Evolutionary conservation across 306 rosid genomes (phyloP), one percentile per base, ranked within the genome.

Genomic region (Gynostemma pentaphyllum): DNA sequence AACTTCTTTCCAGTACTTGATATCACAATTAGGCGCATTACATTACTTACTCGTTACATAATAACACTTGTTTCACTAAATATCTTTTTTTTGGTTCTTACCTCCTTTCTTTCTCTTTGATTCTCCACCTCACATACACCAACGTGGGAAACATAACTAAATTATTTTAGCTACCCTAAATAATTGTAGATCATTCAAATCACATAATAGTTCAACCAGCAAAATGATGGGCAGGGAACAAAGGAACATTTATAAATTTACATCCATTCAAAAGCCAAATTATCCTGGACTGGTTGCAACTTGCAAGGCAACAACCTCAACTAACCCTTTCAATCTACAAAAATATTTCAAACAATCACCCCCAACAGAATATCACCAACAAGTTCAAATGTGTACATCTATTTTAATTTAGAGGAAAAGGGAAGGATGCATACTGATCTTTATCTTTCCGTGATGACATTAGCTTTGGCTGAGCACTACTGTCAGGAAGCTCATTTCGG

Each of bases 401-500:
- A 19, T 19, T 0, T 42, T 16, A 59, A 21, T 0, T 37, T 19
- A 11, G 47, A 19, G 47, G 15, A 36, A 59, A 30, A 6, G 14
- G 47, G 65, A 19, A 67, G 71, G 73, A 29, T 11, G 76, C 97
- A 14, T 92, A 88, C 99, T 82, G 95, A 68, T 92, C 96, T 73
- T 80, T 86, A 42, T 92, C 99, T 68, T 81, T 92, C 82, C 79
- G 83, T 80, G 83, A 64, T 2, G 97, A 79, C 96, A 86, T 81
- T 37, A 92, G 95, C 85, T 92, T 92, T 14, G 99, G 99, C 69
- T 92, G 99, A 60, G 99, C 99, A 80, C 95, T 82, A 44, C 90
- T 91, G 78, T 92, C 99, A 16, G 97, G 99, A 70, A 92, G 99
- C 70, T 92, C 99, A 74, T 88, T 92, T 54, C 99, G 94, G 72